Conservation (phyloP, 768 basidiomycete species). For the Tylopilus rubrobrunneus region DNA sequence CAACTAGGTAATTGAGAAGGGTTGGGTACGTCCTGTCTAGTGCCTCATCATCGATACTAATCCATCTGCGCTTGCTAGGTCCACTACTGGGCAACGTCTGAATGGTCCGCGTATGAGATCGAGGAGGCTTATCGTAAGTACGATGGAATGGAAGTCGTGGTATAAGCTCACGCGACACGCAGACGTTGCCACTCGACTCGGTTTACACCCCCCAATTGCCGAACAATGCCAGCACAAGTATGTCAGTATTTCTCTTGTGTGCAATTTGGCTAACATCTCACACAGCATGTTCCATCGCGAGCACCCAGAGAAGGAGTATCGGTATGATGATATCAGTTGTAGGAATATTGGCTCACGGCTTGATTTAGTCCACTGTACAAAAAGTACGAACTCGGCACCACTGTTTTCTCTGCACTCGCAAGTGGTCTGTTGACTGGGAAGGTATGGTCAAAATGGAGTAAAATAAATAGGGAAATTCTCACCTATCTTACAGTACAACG, state of each 20-base stretch:
- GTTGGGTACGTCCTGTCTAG: slow-evolving; percentile 40
- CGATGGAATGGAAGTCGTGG: not conserved
- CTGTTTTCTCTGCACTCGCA: slow-evolving; percentile 73
- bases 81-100: slow-evolving; percentile 73
- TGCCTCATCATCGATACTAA: not conserved
- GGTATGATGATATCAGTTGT: slow-evolving; percentile 31
- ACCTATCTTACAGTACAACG: slow-evolving; percentile 51
- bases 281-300: slow-evolving; percentile 74
- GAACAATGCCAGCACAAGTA: slow-evolving; percentile 78
- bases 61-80: slow-evolving; percentile 32
- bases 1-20: slow-evolving; percentile 4
- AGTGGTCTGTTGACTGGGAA: slow-evolving; percentile 77
- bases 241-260: slow-evolving; percentile 13
- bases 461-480: not conserved
- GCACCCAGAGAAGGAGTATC: slow-evolving; percentile 78
- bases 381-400: slow-evolving; percentile 65
- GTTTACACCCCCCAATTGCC: slow-evolving; percentile 64
- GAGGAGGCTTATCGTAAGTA: slow-evolving; percentile 59
- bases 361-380: slow-evolving; percentile 53
- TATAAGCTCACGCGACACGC: not conserved
- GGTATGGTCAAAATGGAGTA: slow-evolving; percentile 29
- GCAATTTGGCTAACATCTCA: not conserved
- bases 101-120: slow-evolving; percentile 72
- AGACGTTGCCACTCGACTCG: slow-evolving; percentile 67
- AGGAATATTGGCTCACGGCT: not conserved